Evolutionary conservation across 2,329 filamentous ascomycete species (phyloP).

Genomic region (Colletotrichum magnum): DNA sequence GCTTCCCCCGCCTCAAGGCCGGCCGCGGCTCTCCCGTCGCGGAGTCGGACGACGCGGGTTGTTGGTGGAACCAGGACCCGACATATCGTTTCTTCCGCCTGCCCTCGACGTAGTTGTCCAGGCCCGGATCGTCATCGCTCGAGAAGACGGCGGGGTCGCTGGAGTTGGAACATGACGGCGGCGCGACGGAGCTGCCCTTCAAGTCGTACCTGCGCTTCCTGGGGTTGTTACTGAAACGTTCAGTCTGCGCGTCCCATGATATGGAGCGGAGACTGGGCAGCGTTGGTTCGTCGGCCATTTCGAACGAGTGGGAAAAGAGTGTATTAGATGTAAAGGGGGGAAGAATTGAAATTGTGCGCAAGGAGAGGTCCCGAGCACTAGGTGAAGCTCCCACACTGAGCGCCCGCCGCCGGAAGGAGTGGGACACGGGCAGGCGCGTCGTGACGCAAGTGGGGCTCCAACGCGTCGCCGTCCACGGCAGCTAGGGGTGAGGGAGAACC

Average conservation of each 20-base stretch:
- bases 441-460: constrained; percentile 32
- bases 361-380: background rate
- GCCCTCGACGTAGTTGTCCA: constrained; percentile 74
- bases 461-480: constrained; percentile 22
- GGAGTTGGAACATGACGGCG: constrained; percentile 67
- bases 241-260: constrained; percentile 55
- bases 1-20: constrained; percentile 60
- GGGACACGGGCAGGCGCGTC: constrained; percentile 32
- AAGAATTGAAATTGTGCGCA: constrained; percentile 7
- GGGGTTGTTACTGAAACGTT: constrained; percentile 56
- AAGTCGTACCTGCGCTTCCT: constrained; percentile 55
- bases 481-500: background rate
- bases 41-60: constrained; percentile 63
- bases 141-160: constrained; percentile 81
- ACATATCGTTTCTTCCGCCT: constrained; percentile 74
- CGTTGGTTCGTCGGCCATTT: constrained; percentile 58
- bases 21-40: constrained; percentile 58
- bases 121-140: constrained; percentile 77
- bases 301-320: constrained; percentile 7
- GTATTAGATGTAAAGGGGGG: background rate
- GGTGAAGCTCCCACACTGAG: constrained; percentile 23
- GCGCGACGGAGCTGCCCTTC: constrained; percentile 46
- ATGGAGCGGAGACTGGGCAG: constrained; percentile 55
- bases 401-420: constrained; percentile 29
- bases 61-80: constrained; percentile 78